Evolutionary conservation across 192 early-diverging fungal genomes (phyloP).

Genomic region (Dissophora ornata): DNA sequence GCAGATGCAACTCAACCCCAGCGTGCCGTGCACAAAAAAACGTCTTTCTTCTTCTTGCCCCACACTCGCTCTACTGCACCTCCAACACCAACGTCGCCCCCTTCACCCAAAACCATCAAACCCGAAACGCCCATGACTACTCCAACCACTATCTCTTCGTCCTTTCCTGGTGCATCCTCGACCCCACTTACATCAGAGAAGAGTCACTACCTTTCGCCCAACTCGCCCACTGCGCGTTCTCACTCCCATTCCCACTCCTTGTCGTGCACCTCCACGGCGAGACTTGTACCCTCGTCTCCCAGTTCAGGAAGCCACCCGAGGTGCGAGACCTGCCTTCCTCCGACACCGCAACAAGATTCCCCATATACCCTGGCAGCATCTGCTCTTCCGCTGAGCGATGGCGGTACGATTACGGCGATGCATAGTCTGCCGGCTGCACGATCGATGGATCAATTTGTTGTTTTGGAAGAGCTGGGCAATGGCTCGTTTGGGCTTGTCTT

Average conservation of each 20-base stretch:
- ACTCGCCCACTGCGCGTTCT: background rate
- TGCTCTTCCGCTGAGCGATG: conserved; percentile 11
- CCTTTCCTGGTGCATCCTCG: background rate
- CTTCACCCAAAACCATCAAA: conserved; percentile 16
- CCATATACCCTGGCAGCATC: conserved; percentile 13
- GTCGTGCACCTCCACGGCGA: background rate
- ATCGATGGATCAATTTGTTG: conserved; percentile 66
- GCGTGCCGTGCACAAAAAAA: conserved; percentile 5
- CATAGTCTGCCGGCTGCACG: conserved; percentile 17
- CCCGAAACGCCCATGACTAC: conserved; percentile 3
- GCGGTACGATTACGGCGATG: background rate
- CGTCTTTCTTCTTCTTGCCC: conserved; percentile 22
- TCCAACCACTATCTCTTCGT: conserved; percentile 3
- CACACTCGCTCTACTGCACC: conserved; percentile 5
- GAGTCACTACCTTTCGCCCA: background rate
- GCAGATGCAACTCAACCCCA: conserved; percentile 7
- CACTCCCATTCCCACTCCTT: background rate
- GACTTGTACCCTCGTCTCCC: background rate
- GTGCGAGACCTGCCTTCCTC: background rate
- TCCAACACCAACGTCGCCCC: conserved; percentile 34
- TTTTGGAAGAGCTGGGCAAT: conserved; percentile 80
- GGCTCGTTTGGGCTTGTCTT: conserved; percentile 88
- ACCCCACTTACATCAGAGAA: background rate
- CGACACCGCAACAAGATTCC: conserved; percentile 27
- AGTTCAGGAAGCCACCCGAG: background rate